Evolutionary conservation across 2,329 filamentous ascomycete species (phyloP).

Genomic region (Fusarium denticulatum): DNA sequence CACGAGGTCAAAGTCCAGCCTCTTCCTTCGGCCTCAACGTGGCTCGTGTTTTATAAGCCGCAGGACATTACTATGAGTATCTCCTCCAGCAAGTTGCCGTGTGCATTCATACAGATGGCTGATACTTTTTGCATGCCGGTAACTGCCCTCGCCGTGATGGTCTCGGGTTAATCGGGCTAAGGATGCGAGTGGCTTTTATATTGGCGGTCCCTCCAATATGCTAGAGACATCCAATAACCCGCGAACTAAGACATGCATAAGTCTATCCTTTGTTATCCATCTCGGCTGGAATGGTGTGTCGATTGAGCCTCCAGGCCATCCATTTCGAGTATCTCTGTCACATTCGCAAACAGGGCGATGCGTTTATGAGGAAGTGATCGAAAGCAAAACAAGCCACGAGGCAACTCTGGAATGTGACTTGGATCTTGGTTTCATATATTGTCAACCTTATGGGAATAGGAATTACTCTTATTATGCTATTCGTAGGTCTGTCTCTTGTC

Average conservation of each 20-base stretch:
- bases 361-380: neutral
- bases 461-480: neutral
- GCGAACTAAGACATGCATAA: conserved; percentile 7
- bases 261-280: conserved; percentile 22
- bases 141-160: neutral
- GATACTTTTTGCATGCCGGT: conserved; percentile 6
- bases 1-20: neutral
- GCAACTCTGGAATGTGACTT: conserved; percentile 10
- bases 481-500: neutral
- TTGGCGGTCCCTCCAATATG: neutral
- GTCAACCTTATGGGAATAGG: neutral
- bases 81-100: neutral
- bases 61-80: neutral
- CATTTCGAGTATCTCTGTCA: neutral
- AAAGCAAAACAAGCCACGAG: conserved; percentile 7
- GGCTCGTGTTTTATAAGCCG: neutral
- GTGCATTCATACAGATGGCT: neutral
- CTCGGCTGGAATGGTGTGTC: conserved; percentile 1
- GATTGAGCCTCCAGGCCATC: neutral
- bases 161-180: neutral
- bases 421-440: neutral
- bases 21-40: neutral
- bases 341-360: neutral
- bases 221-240: conserved; percentile 11
- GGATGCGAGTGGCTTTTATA: neutral